Conservation (phyloP, 768 basidiomycete species). For the Leccinum subtestaceum region DNA sequence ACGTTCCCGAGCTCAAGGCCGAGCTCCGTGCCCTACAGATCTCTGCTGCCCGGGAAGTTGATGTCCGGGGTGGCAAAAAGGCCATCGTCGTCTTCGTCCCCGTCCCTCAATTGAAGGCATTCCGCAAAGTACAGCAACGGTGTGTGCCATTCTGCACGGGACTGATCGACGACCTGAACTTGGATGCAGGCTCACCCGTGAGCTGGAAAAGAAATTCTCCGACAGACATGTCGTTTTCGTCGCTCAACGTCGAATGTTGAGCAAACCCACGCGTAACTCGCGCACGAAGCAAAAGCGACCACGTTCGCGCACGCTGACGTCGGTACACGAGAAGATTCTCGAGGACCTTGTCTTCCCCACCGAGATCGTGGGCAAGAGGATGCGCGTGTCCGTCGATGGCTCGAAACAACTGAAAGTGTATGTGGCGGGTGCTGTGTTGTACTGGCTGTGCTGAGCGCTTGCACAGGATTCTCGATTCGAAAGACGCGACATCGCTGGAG, state of each 20-base stretch:
- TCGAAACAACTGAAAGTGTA: slow-evolving; percentile 97
- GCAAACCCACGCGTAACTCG: slow-evolving; percentile 93
- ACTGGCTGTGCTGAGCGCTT: slow-evolving; percentile 16
- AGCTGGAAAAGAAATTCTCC: slow-evolving; percentile 99
- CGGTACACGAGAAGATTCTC: slow-evolving; percentile 96
- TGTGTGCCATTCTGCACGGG: slow-evolving; percentile 29
- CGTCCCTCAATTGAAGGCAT: slow-evolving; percentile 95
- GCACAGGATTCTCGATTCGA: slow-evolving; percentile 89
- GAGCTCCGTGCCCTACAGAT: slow-evolving; percentile 96
- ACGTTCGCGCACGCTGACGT: slow-evolving; percentile 93
- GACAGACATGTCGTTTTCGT: slow-evolving; percentile 99
- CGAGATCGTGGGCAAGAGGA: slow-evolving; percentile 98
- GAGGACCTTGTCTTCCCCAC: slow-evolving; percentile 99
- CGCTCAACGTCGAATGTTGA: slow-evolving; percentile 97
- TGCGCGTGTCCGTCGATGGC: slow-evolving; percentile 89
- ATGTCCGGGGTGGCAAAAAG: slow-evolving; percentile 99
- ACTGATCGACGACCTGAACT: slow-evolving; percentile 7
- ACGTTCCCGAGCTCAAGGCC: slow-evolving; percentile 95
- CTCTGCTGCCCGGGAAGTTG: slow-evolving; percentile 97
- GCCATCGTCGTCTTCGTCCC: slow-evolving; percentile 99
- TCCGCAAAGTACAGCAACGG: slow-evolving; percentile 97
- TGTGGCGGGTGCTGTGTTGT: slow-evolving; percentile 37
- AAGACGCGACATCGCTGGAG: slow-evolving; percentile 96
- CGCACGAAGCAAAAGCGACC: slow-evolving; percentile 95
- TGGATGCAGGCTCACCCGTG: slow-evolving; percentile 83